phyloP scores from a whole-genome alignment of 306 rosid species.

The Prunus kanzakura region DNA sequence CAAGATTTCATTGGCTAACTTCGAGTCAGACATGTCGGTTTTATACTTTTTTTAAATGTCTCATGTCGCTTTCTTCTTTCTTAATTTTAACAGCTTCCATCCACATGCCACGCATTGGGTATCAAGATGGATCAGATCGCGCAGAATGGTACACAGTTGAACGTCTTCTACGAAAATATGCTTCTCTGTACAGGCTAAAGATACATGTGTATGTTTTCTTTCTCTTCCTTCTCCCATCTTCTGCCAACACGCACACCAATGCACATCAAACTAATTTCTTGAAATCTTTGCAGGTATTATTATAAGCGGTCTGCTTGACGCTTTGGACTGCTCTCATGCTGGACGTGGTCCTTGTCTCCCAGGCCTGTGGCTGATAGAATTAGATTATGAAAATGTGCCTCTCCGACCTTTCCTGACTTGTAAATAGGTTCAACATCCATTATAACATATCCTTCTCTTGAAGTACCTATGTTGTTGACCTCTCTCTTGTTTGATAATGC shows the following conservation, averaged over 20 bases:
- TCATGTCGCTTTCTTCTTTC: conserved; percentile 7
- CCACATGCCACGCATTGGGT: conserved; percentile 96
- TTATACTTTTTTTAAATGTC: background rate
- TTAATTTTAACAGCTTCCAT: conserved; percentile 57
- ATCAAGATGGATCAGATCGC: conserved; percentile 90
- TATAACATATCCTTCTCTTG: background rate
- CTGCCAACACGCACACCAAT: background rate
- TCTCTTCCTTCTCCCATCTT: conserved; percentile 2
- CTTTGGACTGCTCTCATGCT: background rate
- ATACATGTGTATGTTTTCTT: conserved; percentile 58
- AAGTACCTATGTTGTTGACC: background rate
- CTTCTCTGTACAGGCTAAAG: conserved; percentile 62
- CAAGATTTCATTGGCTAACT: background rate
- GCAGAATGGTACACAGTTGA: conserved; percentile 91
- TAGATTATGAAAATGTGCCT: background rate
- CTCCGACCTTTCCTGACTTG: background rate
- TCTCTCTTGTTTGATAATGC: background rate
- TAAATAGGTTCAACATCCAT: background rate
- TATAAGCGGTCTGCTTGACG: conserved; percentile 48
- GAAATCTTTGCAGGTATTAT: conserved; percentile 59
- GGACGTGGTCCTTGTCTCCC: background rate
- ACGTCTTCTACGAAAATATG: conserved; percentile 84
- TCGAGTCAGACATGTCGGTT: background rate
- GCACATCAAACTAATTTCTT: background rate
- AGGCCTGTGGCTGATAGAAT: background rate